A percentile compares a stretch with the other conserved stretches of the same genome.
These are phyloP conservation scores for Cenchrus purpureus DNA, from an alignment of 176 grass and related monocot genomes.

Conservation along the genomic window DNA sequence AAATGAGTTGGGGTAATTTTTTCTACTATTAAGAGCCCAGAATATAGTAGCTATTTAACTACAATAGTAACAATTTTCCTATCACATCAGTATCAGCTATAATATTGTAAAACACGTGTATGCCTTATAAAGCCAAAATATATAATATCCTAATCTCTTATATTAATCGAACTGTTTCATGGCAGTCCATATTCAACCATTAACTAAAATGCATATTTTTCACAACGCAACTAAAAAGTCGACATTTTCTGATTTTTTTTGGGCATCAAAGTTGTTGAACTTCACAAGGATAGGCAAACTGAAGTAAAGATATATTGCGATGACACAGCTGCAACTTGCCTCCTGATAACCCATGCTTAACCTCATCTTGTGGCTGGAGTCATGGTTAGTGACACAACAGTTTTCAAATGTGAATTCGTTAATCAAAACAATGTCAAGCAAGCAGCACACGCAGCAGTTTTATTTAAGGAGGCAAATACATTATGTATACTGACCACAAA, in stretches of 20 bases:
- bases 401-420: background rate
- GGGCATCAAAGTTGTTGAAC: no score
- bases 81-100: no score
- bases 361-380: background rate
- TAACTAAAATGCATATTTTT: background rate
- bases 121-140: background rate
- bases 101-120: background rate
- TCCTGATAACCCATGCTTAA: background rate
- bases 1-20: no score
- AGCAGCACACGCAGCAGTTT: background rate
- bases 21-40: background rate
- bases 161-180: background rate
- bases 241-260: no score
- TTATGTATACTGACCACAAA: constrained; percentile 12
- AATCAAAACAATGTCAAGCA: background rate
- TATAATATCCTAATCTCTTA: background rate
- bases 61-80: no score
- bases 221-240: background rate
- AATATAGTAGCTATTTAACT: background rate
- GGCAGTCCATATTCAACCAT: background rate
- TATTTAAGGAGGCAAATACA: background rate
- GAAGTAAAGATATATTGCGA: background rate
- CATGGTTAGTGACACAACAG: background rate
- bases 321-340: background rate
- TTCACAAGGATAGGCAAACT: background rate